Evolutionary conservation across 768 basidiomycete genomes (phyloP).

Genomic region (Holtermannia corniformis): DNA sequence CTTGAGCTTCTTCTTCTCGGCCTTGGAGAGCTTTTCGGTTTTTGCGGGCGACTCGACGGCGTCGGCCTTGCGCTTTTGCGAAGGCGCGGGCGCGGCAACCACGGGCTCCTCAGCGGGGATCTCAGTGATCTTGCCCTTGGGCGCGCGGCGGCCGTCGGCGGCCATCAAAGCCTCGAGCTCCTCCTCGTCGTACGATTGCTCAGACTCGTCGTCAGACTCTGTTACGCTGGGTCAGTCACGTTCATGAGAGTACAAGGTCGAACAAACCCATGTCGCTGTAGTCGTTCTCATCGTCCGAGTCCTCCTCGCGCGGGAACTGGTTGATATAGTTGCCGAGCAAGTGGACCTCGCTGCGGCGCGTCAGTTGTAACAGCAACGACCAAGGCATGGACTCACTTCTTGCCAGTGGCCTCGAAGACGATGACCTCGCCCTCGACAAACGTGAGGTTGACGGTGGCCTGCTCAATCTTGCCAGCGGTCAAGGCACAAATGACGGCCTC

Average conservation of each 20-base stretch:
- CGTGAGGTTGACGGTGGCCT: constrained; percentile 59
- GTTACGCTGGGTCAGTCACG: constrained; percentile 11
- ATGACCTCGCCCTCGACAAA: constrained; percentile 57
- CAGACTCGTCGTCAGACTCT: constrained; percentile 53
- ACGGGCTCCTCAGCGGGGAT: constrained; percentile 19
- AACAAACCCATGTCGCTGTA: constrained; percentile 43
- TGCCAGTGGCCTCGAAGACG: constrained; percentile 62
- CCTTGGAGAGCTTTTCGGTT: constrained; percentile 44
- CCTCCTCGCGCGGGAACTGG: constrained; percentile 34
- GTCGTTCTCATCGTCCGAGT: constrained; percentile 64
- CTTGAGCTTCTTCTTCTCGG: constrained; percentile 62
- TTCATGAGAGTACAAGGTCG: no score
- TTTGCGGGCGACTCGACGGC: constrained; percentile 48
- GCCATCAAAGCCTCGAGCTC: constrained; percentile 37
- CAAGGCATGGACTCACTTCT: constrained; percentile 49
- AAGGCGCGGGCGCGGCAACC: constrained; percentile 25
- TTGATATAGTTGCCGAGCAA: constrained; percentile 75
- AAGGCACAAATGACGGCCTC: constrained; percentile 59
- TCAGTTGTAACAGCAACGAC: neutral
- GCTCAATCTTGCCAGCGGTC: constrained; percentile 78
- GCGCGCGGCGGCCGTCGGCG: neutral
- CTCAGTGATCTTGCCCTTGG: constrained; percentile 24
- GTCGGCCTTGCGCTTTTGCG: constrained; percentile 60
- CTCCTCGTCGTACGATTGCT: constrained; percentile 48
- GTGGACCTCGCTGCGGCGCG: constrained; percentile 49